A percentile compares a stretch with the other conserved stretches of the same genome.
Conservation (phyloP, 306 rosid genomes). For the Prunus persica region Prunus_persica_NCBIv2 NC_034009.1:23950001-23950500, state of each 20-base stretch:
- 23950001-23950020: too few relatives aligned
- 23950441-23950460: too few relatives aligned
- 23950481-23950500: too few relatives aligned
- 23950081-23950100: not conserved
- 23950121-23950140: not conserved
- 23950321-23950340: not conserved
- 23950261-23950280: not conserved
- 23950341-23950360: not conserved
- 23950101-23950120: not conserved
- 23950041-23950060: not conserved
- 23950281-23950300: not conserved
- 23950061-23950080: not conserved
- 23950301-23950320: not conserved
- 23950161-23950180: constrained; percentile 42
- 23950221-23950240: not conserved
- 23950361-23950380: not conserved
- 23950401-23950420: too few relatives aligned
- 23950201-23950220: not conserved
- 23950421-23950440: too few relatives aligned
- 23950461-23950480: too few relatives aligned
- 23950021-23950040: not conserved
- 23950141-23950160: not conserved
- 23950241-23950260: not conserved
- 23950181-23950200: constrained; percentile 35
- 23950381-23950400: too few relatives aligned